Percentiles rank a stretch among this genome's conserved stretches.
phyloP scores from a whole-genome alignment of 192 early-diverging fungal genomes.

The Helicostylum pulchrum region DNA sequence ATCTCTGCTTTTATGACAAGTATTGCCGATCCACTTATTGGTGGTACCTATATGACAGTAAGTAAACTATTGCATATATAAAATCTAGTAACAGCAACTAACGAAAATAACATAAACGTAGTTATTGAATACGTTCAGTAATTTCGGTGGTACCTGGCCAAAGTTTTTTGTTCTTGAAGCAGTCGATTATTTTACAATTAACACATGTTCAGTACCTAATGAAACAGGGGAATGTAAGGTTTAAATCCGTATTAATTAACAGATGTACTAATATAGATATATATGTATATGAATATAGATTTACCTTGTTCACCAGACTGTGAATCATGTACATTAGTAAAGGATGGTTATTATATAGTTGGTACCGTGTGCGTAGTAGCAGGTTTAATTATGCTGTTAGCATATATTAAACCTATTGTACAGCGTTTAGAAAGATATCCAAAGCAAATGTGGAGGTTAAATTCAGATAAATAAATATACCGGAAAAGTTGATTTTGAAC shows the following conservation, averaged over 20 bases:
- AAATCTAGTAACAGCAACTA: background rate
- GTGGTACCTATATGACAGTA: constrained; percentile 84
- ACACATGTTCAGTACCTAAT: constrained; percentile 61
- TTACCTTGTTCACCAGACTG: constrained; percentile 68
- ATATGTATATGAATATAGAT: no score
- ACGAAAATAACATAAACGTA: constrained; percentile 21
- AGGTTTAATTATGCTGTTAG: constrained; percentile 55
- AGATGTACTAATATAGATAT: background rate
- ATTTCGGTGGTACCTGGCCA: constrained; percentile 98
- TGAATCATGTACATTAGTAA: constrained; percentile 64
- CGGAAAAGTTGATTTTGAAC: background rate
- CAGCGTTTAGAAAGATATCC: constrained; percentile 50
- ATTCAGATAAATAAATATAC: constrained; percentile 3
- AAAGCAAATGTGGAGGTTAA: constrained; percentile 28
- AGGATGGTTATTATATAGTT: constrained; percentile 90
- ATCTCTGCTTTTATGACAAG: constrained; percentile 93
- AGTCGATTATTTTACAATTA: constrained; percentile 86
- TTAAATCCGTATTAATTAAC: no score
- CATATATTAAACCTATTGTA: constrained; percentile 61
- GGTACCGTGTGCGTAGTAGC: constrained; percentile 67
- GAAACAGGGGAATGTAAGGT: constrained; percentile 22
- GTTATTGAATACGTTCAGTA: constrained; percentile 89
- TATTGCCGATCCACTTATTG: constrained; percentile 94
- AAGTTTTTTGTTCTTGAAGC: constrained; percentile 89
- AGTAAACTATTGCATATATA: constrained; percentile 19